Conservation (phyloP, 2,329 filamentous ascomycete species). For the Lecanicillium sp. region DNA sequence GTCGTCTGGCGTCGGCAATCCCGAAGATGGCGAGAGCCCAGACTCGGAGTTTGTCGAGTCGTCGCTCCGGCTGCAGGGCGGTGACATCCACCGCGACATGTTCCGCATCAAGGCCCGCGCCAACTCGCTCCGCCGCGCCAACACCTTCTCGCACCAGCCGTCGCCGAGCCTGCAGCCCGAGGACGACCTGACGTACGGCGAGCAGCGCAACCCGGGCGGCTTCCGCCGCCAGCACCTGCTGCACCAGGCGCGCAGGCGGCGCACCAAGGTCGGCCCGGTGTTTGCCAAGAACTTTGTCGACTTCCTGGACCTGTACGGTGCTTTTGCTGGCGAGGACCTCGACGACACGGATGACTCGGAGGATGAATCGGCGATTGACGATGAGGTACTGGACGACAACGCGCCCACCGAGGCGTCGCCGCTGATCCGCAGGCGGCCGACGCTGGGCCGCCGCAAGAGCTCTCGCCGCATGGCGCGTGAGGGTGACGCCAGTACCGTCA, state of each 20-base stretch:
- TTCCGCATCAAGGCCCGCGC: constrained; percentile 63
- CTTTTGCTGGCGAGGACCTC: constrained; percentile 69
- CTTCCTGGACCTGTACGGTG: constrained; percentile 69
- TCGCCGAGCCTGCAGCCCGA: constrained; percentile 25
- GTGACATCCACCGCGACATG: constrained; percentile 72
- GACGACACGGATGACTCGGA: constrained; percentile 33
- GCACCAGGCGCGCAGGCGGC: constrained; percentile 34
- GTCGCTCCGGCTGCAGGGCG: constrained; percentile 66
- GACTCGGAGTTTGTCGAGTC: constrained; percentile 43
- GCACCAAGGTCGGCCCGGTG: constrained; percentile 28
- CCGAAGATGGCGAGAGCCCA: constrained; percentile 23
- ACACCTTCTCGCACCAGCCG: constrained; percentile 58
- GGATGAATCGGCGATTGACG: constrained; percentile 45
- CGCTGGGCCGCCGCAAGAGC: constrained; percentile 47
- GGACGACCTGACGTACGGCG: constrained; percentile 28
- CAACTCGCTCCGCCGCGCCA: constrained; percentile 48
- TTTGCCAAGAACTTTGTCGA: constrained; percentile 67
- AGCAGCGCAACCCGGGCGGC: constrained; percentile 39
- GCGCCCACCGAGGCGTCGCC: constrained; percentile 51
- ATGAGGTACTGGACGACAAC: constrained; percentile 37
- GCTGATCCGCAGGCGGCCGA: constrained; percentile 31
- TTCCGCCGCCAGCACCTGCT: constrained; percentile 42
- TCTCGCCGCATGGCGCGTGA: constrained; percentile 37
- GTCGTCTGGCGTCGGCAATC: constrained; percentile 16
- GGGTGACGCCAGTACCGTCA: constrained; percentile 61